A percentile compares a stretch with the other conserved stretches of the same genome.
Evolutionary conservation across 2,329 filamentous ascomycete species (phyloP).

Genomic region (Apiospora malaysiana): DNA sequence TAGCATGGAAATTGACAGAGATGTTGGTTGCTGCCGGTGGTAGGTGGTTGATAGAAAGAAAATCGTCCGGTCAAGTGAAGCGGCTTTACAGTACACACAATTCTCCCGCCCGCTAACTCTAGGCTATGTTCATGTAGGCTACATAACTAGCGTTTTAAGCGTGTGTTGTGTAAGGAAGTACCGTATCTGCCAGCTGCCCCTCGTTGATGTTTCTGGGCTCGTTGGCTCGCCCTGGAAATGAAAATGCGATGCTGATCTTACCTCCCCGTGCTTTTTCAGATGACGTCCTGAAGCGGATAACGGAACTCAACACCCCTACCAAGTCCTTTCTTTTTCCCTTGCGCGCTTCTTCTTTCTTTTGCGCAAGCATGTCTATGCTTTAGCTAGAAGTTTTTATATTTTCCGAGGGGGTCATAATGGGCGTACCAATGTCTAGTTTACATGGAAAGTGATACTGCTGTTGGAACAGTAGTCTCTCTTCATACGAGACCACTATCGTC

Average conservation of each 20-base stretch:
- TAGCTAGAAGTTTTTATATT: not conserved
- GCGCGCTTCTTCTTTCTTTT: not conserved
- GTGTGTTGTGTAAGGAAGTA: not conserved
- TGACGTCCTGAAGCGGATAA: constrained; percentile 10
- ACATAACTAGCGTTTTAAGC: too few species aligned
- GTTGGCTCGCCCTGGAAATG: constrained; percentile 6
- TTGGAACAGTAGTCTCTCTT: not conserved
- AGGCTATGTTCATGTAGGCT: too few species aligned
- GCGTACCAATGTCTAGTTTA: not conserved
- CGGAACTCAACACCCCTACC: not conserved
- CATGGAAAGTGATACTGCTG: not conserved
- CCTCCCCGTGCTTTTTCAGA: not conserved
- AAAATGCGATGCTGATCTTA: constrained; percentile 9
- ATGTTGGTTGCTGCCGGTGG: not conserved
- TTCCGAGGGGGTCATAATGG: not conserved
- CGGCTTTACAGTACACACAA: not conserved
- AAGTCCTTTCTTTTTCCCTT: not conserved
- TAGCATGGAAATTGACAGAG: not conserved
- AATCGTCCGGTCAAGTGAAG: constrained; percentile 2
- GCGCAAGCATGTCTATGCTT: not conserved
- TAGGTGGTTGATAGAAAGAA: not conserved
- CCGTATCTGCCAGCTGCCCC: constrained; percentile 1
- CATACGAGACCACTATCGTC: not conserved
- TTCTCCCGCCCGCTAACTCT: not conserved
- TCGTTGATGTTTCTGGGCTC: constrained; percentile 6